Percentiles rank a stretch among this genome's conserved stretches.
Evolutionary conservation across 495 filamentous ascomycete genomes (phyloP).

Genomic region (Halenospora varia): DNA sequence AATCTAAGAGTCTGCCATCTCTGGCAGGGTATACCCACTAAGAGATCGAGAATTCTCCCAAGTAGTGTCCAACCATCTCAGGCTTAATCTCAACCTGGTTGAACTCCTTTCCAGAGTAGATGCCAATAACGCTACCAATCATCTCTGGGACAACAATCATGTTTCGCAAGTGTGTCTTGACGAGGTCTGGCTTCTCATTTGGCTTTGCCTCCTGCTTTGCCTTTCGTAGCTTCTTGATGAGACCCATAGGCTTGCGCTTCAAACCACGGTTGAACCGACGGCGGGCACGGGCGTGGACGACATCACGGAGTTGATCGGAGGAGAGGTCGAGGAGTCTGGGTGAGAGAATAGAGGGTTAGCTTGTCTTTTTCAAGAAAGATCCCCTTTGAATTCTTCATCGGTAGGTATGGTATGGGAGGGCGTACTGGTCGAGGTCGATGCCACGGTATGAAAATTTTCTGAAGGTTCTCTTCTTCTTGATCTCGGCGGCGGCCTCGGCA

Average conservation of each 20-base stretch:
- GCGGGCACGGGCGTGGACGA: slow-evolving; percentile 97
- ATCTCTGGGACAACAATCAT: slow-evolving; percentile 99
- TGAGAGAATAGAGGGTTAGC: slow-evolving; percentile 36
- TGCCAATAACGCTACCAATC: slow-evolving; percentile 96
- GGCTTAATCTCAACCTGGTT: slow-evolving; percentile 99
- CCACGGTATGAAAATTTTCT: slow-evolving; percentile 99
- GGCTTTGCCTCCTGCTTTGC: slow-evolving; percentile 99
- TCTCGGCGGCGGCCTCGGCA: slow-evolving; percentile 93
- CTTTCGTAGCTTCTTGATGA: slow-evolving; percentile 99
- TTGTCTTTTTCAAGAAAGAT: slow-evolving; percentile 19
- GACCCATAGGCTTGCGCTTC: slow-evolving; percentile 99
- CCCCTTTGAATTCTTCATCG: slow-evolving; percentile 32
- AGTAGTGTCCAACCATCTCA: slow-evolving; percentile 99
- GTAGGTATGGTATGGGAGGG: slow-evolving; percentile 24
- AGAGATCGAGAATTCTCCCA: slow-evolving; percentile 98
- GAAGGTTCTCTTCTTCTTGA: slow-evolving; percentile 99
- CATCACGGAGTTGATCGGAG: slow-evolving; percentile 97
- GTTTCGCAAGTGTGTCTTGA: slow-evolving; percentile 98
- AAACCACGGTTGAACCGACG: slow-evolving; percentile 98
- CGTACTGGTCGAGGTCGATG: slow-evolving; percentile 98
- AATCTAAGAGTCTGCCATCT: background rate
- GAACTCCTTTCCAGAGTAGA: slow-evolving; percentile 99
- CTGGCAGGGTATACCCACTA: slow-evolving; percentile 67
- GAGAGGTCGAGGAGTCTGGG: slow-evolving; percentile 91
- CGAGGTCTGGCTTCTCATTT: slow-evolving; percentile 98